Percentiles rank a stretch among this genome's conserved stretches.
Conservation (phyloP, 192 early-diverging fungal species). For the Linnemannia schmuckeri region DNA sequence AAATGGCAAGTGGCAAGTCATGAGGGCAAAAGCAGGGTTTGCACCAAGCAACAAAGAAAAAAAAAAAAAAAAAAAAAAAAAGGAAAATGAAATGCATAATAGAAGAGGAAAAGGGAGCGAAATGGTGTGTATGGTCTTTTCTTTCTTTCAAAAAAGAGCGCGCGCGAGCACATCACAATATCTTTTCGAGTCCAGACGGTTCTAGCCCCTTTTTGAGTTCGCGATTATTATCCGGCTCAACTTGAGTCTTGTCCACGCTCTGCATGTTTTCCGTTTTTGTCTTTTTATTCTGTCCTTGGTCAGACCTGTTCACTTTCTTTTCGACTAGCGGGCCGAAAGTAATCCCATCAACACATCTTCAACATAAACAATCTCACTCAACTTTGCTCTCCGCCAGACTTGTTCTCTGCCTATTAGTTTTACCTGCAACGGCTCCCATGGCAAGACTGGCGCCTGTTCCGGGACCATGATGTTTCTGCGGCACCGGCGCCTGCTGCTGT, state of each 20-base stretch:
- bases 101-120: not conserved
- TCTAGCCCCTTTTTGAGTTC: not conserved
- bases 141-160: not conserved
- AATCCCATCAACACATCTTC: too few species aligned
- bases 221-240: not conserved
- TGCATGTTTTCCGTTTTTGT: too few species aligned
- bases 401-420: not conserved
- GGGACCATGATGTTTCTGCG: not conserved
- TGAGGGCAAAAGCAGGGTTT: not conserved
- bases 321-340: too few species aligned
- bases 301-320: too few species aligned
- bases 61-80: not conserved
- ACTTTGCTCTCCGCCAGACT: not conserved
- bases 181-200: not conserved
- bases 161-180: not conserved
- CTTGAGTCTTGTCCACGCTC: too few species aligned
- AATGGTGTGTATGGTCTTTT: not conserved
- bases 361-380: too few species aligned
- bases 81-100: not conserved
- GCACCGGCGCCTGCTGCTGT: not conserved
- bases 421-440: not conserved
- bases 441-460: not conserved
- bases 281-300: not conserved
- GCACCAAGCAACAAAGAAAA: not conserved
- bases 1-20: not conserved